phyloP scores from a whole-genome alignment of 140 eudicot species.

The Cichorium intybus region DNA sequence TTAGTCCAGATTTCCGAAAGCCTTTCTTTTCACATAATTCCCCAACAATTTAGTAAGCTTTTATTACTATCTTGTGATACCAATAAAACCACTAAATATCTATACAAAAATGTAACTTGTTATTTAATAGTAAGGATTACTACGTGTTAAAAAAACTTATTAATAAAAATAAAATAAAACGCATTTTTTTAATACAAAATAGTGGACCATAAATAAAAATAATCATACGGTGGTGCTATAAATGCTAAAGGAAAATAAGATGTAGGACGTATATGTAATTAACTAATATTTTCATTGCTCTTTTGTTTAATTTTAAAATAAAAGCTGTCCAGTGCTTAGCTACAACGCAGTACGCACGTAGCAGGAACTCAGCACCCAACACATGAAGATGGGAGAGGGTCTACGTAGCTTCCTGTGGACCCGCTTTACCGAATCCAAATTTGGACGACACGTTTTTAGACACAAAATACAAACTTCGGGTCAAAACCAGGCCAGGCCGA shows the following conservation, averaged over 20 bases:
- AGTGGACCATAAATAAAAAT: too few species aligned
- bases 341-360: conserved; percentile 31
- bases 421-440: conserved; percentile 7
- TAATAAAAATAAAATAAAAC: too few species aligned
- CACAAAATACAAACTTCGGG: conserved; percentile 27
- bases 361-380: conserved; percentile 14
- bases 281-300: background rate
- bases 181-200: too few species aligned
- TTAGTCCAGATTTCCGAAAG: too few species aligned
- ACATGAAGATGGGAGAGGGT: conserved; percentile 26
- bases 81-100: too few species aligned
- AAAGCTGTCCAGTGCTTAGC: conserved; percentile 20
- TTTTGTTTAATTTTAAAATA: background rate
- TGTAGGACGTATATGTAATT: background rate
- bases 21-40: too few species aligned
- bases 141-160: too few species aligned
- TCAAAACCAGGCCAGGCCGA: background rate
- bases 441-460: conserved; percentile 26
- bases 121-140: background rate
- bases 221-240: background rate
- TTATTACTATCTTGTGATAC: too few species aligned
- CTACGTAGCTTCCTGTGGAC: conserved; percentile 33
- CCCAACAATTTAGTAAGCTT: too few species aligned
- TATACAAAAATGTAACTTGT: too few species aligned
- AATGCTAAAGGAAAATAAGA: background rate